phyloP scores from a whole-genome alignment of 768 basidiomycete genomes.

The Udeniomyces megalosporus region DNA sequence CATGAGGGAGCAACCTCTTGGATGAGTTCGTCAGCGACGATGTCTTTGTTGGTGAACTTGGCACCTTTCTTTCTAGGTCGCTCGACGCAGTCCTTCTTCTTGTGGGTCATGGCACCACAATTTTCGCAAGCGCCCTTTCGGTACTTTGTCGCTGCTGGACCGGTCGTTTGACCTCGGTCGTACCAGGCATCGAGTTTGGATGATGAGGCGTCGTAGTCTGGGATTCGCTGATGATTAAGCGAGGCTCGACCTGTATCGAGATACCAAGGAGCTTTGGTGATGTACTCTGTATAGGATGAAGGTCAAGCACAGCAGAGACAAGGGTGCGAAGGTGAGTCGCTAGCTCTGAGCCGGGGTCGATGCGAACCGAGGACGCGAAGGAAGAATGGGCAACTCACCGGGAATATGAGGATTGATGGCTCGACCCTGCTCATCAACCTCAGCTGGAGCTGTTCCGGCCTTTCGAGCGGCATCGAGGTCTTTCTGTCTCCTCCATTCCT shows the following conservation, averaged over 20 bases:
- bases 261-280: slow-evolving; percentile 98
- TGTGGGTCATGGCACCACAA: slow-evolving; percentile 92
- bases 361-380: not conserved
- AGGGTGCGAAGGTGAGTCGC: not conserved
- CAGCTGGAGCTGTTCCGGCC: slow-evolving; percentile 93
- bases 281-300: slow-evolving; percentile 56
- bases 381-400: slow-evolving; percentile 40
- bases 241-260: slow-evolving; percentile 86
- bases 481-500: slow-evolving; percentile 88
- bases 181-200: slow-evolving; percentile 80
- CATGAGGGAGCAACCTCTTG: slow-evolving; percentile 57
- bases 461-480: slow-evolving; percentile 96
- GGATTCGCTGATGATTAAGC: slow-evolving; percentile 80
- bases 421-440: slow-evolving; percentile 82
- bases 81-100: slow-evolving; percentile 79
- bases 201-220: slow-evolving; percentile 38
- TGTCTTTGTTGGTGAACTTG: slow-evolving; percentile 75
- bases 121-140: slow-evolving; percentile 98
- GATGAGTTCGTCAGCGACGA: slow-evolving; percentile 77
- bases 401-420: slow-evolving; percentile 99
- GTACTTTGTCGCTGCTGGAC: slow-evolving; percentile 89
- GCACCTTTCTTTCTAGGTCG: slow-evolving; percentile 92
- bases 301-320: not conserved
- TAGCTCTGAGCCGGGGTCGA: too few relatives aligned
- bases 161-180: slow-evolving; percentile 64